Percentiles rank a stretch among this genome's conserved stretches.
Conservation (phyloP, 139 green algal genomes). For the Yamagishiella unicocca region DNA sequence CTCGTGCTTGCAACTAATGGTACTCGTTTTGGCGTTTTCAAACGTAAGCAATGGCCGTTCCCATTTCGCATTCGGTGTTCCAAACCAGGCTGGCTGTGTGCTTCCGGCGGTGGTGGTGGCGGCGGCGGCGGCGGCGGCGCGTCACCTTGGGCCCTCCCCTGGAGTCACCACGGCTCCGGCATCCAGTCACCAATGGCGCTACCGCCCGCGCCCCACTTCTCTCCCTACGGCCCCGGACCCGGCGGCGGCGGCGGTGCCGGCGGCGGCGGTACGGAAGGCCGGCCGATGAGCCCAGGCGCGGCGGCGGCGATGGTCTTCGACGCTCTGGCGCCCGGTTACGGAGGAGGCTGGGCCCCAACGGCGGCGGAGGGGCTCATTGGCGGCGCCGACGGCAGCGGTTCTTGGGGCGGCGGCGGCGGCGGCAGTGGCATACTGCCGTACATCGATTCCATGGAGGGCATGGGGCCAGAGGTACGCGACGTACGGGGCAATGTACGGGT, state of each 20-base stretch:
- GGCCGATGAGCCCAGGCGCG: not conserved
- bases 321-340: not conserved
- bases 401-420: not conserved
- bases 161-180: not conserved
- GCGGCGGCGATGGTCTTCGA: not conserved
- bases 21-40: too few relatives aligned
- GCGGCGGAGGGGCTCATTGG: not conserved
- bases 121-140: not conserved
- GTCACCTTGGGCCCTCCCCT: not conserved
- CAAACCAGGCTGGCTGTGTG: too few relatives aligned
- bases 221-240: not conserved
- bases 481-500: too few relatives aligned
- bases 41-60: too few relatives aligned
- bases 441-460: conserved; percentile 7
- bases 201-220: not conserved
- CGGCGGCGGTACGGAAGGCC: not conserved
- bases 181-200: not conserved
- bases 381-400: not conserved
- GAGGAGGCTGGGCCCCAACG: not conserved
- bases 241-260: not conserved
- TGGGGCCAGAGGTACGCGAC: not conserved
- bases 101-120: not conserved
- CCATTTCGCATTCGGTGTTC: too few relatives aligned
- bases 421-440: conserved; percentile 1
- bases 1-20: too few relatives aligned